Evolutionary conservation across 345 rosid genomes (phyloP), one percentile per base, ranked within the genome.

Genomic region (Lumnitzera racemosa): DNA sequence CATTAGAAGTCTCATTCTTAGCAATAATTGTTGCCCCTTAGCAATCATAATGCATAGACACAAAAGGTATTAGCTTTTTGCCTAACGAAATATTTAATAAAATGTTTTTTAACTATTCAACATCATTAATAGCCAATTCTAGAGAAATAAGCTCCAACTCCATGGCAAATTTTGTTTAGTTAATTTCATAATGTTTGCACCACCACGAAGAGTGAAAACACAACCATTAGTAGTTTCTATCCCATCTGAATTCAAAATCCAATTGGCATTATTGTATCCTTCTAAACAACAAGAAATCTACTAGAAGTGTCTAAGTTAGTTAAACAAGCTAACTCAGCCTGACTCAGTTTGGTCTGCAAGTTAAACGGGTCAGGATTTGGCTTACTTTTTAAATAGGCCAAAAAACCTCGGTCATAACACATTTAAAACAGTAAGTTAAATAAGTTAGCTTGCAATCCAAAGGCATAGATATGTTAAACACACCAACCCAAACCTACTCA

Each of bases 1-100:
- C 51, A 23, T 17, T 60, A 3, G 8, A 46, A 69, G 5, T 31
- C 41, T 25, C n/a, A 56, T 56, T 56, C 3, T 56, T 56, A 16
- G 17, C 15, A 25, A 36, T 41, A 13, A 1, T 15, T 36, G 41
- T 56, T 56, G 75, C 68, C 70, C 69, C 67, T 69, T 15, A 46
- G 15, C 51, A 2, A 23, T 31, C 13, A 48, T 46, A 67, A 56
- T 41, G 6, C 59, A 56, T 56, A 25, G 47, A 36, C 41, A 27
- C 31, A 56, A 12, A 56, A 25, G 11, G 13, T 56, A 46, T 36
- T 0, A 0, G 0, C 41, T 56, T 56, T 23, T 27, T 56, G 15
- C 23, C 15, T 2, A 0, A 25, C 9, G 0, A 7, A 56, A 36
- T 36, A 15, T 36, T 0, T 56, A 1, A 0, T 36, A n/a, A 20